A percentile compares a stretch with the other conserved stretches of the same genome.
Conservation (phyloP, 1,139 yeast genomes). For the Kurtzmaniella natalensis region DNA sequence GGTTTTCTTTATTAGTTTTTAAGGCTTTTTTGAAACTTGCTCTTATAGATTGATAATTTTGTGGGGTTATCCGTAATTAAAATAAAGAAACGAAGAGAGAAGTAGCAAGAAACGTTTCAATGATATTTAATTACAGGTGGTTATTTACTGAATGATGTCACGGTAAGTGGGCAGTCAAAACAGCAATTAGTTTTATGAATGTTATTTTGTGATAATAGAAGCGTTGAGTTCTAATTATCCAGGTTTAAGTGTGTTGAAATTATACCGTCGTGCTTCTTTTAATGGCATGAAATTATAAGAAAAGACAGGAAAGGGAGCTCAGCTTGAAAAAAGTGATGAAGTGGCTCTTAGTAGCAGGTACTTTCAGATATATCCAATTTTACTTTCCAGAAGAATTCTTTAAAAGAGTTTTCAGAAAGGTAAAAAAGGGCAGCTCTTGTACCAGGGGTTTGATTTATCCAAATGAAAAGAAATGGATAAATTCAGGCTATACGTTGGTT, state of each 20-base stretch:
- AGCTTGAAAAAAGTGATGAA: too few species aligned
- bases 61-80: constrained; percentile 11
- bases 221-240: constrained; percentile 27
- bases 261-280: constrained; percentile 41
- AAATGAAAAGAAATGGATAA: too few species aligned
- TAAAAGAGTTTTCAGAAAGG: too few species aligned
- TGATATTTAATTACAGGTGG: constrained; percentile 18
- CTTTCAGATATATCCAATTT: too few species aligned
- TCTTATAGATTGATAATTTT: constrained; percentile 21
- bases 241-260: constrained; percentile 34
- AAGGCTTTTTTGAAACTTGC: constrained; percentile 38
- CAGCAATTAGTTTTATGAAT: constrained; percentile 2
- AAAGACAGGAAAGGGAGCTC: background rate
- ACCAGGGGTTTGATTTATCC: too few species aligned
- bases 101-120: constrained; percentile 51
- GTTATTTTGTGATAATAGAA: constrained; percentile 3
- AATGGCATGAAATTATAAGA: constrained; percentile 37
- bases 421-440: too few species aligned
- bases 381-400: too few species aligned
- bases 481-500: too few species aligned
- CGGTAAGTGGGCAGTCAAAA: constrained; percentile 10
- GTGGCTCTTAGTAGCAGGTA: too few species aligned
- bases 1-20: constrained; percentile 9
- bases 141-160: constrained; percentile 19
- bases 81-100: constrained; percentile 43